Conservation (phyloP, 345 rosid genomes). For the Aethionema arabicum region DNA sequence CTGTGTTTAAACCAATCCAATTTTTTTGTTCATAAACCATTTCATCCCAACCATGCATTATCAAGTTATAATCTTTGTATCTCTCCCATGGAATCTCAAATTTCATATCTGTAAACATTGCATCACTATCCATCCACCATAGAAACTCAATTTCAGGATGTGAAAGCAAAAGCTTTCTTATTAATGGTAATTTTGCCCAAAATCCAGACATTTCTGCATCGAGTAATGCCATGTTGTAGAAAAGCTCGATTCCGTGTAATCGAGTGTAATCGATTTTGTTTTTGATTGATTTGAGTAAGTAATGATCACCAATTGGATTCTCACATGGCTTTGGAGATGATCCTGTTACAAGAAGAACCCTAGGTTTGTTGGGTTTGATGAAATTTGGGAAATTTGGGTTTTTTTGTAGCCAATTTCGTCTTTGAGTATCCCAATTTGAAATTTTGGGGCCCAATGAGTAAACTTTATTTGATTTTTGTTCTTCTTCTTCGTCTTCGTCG, state of each 20-base stretch:
- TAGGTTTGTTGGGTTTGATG: constrained; percentile 50
- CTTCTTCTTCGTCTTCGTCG: constrained; percentile 52
- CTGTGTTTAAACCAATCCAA: constrained; percentile 72
- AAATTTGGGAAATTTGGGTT: constrained; percentile 59
- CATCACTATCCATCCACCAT: constrained; percentile 89
- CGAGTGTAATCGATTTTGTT: constrained; percentile 81
- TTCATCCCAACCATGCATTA: constrained; percentile 78
- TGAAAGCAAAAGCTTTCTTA: constrained; percentile 54
- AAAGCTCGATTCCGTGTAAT: constrained; percentile 69
- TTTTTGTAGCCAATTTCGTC: constrained; percentile 50
- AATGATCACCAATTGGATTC: constrained; percentile 77
- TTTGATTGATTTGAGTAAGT: constrained; percentile 63
- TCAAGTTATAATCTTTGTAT: constrained; percentile 57
- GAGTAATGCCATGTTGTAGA: constrained; percentile 64
- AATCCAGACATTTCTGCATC: constrained; percentile 80
- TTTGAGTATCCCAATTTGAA: constrained; percentile 65
- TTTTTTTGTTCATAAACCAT: constrained; percentile 67
- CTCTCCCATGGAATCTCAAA: constrained; percentile 83
- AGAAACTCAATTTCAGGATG: constrained; percentile 73
- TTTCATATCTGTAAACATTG: constrained; percentile 76
- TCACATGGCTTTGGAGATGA: constrained; percentile 76
- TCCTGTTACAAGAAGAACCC: constrained; percentile 72
- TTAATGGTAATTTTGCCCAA: constrained; percentile 74
- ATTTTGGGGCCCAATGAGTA: constrained; percentile 60
- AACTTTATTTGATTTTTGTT: constrained; percentile 44